Conservation (phyloP, 306 rosid species). For the Gastrolobium bilobum region DNA sequence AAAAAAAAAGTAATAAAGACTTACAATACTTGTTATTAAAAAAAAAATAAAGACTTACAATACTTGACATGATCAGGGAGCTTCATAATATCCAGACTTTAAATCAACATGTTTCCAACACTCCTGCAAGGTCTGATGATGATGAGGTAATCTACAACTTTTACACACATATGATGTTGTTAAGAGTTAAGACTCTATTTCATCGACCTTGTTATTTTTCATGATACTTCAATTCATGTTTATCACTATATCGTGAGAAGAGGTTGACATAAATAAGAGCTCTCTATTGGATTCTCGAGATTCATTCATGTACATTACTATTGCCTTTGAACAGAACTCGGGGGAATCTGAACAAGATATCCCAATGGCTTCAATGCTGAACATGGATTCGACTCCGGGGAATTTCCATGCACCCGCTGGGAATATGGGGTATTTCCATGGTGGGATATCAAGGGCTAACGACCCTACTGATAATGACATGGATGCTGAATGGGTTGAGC, state of each 20-base stretch:
- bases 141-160: slow-evolving; percentile 72
- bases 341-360: slow-evolving; percentile 74
- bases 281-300: background rate
- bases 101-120: slow-evolving; percentile 76
- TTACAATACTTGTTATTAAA: slow-evolving; percentile 52
- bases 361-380: slow-evolving; percentile 58
- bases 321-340: slow-evolving; percentile 44
- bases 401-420: background rate
- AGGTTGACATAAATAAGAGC: no score
- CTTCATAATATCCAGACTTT: slow-evolving; percentile 90
- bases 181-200: background rate
- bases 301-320: background rate
- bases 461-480: slow-evolving; percentile 80
- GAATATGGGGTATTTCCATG: slow-evolving; percentile 34
- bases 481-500: slow-evolving; percentile 87
- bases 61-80: slow-evolving; percentile 92
- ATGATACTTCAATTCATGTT: no score
- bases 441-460: slow-evolving; percentile 81
- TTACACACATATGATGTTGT: background rate
- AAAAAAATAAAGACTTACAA: no score
- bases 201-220: background rate
- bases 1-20: slow-evolving; percentile 43
- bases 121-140: slow-evolving; percentile 86
- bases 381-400: slow-evolving; percentile 63
- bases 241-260: no score